Conservation (phyloP, 2,329 filamentous ascomycete genomes). For the Clarireedia paspali region DNA sequence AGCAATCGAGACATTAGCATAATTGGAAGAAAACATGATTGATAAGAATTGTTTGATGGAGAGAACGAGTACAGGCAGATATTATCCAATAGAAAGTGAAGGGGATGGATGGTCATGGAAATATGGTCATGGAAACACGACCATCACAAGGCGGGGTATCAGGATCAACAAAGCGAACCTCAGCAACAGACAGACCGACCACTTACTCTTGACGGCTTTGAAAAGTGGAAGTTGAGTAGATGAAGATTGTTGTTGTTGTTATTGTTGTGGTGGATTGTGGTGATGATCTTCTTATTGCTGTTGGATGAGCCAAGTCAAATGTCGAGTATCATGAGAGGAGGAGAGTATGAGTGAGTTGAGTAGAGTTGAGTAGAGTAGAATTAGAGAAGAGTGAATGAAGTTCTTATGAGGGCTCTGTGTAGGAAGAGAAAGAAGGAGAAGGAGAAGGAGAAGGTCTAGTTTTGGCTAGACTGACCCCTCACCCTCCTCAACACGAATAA, state of each 20-base stretch:
- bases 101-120: neutral
- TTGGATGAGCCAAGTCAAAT: neutral
- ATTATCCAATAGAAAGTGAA: constrained; percentile 5
- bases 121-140: neutral
- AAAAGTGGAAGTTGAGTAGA: neutral
- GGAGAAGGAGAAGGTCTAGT: neutral
- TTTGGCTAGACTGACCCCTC: neutral
- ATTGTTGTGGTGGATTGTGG: neutral
- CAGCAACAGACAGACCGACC: neutral
- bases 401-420: too few species aligned
- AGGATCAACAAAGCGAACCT: constrained; percentile 1
- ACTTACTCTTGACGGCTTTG: constrained; percentile 10
- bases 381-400: too few species aligned
- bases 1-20: constrained; percentile 15
- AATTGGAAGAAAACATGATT: neutral
- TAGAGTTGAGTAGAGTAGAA: neutral
- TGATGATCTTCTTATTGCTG: neutral
- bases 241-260: neutral
- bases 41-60: constrained; percentile 8
- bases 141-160: constrained; percentile 3
- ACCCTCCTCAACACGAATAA: neutral
- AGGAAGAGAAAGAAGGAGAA: neutral
- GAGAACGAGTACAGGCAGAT: neutral
- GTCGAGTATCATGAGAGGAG: neutral
- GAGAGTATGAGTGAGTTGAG: neutral